Conservation (phyloP, 2,329 filamentous ascomycete genomes). For the Hirsutella thompsonii region DNA sequence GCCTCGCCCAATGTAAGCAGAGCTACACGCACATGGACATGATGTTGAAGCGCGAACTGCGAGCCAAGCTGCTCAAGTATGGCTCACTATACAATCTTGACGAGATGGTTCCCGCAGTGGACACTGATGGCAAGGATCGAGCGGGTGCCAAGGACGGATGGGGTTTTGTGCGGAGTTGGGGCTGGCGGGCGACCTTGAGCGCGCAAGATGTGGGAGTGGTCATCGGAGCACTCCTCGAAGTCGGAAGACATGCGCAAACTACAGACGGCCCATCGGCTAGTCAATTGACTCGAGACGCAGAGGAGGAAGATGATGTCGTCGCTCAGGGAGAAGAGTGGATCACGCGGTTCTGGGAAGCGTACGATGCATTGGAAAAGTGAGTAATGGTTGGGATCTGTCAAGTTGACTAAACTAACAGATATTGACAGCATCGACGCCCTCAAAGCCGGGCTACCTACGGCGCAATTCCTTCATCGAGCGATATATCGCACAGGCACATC, state of each 20-base stretch:
- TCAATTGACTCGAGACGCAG: conserved; percentile 26
- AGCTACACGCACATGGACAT: conserved; percentile 98
- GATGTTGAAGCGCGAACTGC: conserved; percentile 78
- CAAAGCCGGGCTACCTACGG: conserved; percentile 64
- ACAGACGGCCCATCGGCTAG: conserved; percentile 17
- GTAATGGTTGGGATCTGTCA: conserved; percentile 10
- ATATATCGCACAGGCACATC: conserved; percentile 89
- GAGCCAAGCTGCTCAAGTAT: conserved; percentile 79
- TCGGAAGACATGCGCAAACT: conserved; percentile 48
- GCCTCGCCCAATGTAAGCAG: conserved; percentile 84
- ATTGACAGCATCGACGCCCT: conserved; percentile 55
- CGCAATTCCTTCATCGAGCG: conserved; percentile 79
- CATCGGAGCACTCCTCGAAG: conserved; percentile 82
- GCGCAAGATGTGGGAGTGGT: conserved; percentile 92
- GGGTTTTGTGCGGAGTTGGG: conserved; percentile 96
- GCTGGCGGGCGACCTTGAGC: conserved; percentile 87
- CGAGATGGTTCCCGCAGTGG: conserved; percentile 73
- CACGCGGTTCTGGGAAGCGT: conserved; percentile 57
- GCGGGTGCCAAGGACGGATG: conserved; percentile 76
- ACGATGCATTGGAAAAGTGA: conserved; percentile 59
- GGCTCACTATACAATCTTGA: conserved; percentile 89
- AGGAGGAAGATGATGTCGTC: conserved; percentile 33
- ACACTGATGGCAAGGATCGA: conserved; percentile 56
- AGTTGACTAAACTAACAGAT: background rate
- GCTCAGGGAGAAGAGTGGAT: conserved; percentile 52